These are phyloP conservation scores for Plenodomus tracheiphilus DNA, from an alignment of 2,329 filamentous ascomycete genomes.

Conservation along the genomic window DNA sequence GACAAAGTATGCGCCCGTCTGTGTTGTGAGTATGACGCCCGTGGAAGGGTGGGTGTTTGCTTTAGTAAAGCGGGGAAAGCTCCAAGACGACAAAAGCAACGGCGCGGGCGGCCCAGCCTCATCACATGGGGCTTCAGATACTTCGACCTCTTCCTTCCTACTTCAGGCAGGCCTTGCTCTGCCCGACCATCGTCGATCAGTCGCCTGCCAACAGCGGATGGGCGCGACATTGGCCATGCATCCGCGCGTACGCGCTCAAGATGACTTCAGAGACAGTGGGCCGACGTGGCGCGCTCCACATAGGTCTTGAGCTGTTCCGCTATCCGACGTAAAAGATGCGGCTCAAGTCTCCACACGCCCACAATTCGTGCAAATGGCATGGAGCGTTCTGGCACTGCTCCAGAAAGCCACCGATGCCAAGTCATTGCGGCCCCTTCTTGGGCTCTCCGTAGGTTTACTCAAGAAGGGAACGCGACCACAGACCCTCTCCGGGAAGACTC, in stretches of 20 bases:
- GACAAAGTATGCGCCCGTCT: conserved; percentile 21
- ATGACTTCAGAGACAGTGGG: not conserved
- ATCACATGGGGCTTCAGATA: conserved; percentile 29
- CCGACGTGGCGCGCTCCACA: not conserved
- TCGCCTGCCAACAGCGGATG: conserved; percentile 1
- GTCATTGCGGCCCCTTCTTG: not conserved
- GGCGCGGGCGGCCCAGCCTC: conserved; percentile 14
- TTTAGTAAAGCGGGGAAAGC: conserved; percentile 26
- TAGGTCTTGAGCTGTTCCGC: not conserved
- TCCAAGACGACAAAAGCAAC: conserved; percentile 14
- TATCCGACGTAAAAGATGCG: not conserved
- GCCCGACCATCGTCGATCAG: conserved; percentile 17
- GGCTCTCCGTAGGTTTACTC: not conserved
- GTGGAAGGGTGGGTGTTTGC: conserved; percentile 26
- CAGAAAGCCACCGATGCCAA: not conserved
- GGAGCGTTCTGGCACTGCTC: not conserved
- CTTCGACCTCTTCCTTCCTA: conserved; percentile 27
- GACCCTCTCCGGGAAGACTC: not conserved
- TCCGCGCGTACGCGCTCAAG: not conserved
- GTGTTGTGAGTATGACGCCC: conserved; percentile 25
- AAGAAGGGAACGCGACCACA: not conserved
- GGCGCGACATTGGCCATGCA: not conserved
- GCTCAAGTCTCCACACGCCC: not conserved
- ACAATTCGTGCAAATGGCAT: not conserved
- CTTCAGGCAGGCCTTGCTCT: conserved; percentile 19